Conservation (phyloP, 805 yeast species). For the Candida xiaguanensis region DNA sequence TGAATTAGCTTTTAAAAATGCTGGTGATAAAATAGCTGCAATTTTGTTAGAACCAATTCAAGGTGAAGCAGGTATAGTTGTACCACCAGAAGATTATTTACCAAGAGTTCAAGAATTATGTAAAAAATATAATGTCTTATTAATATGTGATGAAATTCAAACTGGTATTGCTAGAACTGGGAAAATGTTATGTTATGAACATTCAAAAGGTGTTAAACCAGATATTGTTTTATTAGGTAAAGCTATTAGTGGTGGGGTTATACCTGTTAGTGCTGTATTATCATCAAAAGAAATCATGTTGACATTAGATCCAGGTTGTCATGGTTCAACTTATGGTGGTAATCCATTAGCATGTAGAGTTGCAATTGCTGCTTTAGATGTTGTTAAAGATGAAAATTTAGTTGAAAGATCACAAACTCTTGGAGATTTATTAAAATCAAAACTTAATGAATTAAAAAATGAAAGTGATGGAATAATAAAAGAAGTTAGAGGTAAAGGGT, state of each 20-base stretch:
- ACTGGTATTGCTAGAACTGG: conserved; percentile 98
- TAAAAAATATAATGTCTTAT: conserved; percentile 76
- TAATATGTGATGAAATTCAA: conserved; percentile 96
- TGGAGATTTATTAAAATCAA: conserved; percentile 65
- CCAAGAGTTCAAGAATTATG: conserved; percentile 69
- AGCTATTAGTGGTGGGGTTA: conserved; percentile 92
- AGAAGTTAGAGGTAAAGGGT: conserved; percentile 79
- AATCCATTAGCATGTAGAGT: conserved; percentile 92
- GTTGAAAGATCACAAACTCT: conserved; percentile 71
- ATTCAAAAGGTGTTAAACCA: conserved; percentile 73
- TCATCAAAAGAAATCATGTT: conserved; percentile 89
- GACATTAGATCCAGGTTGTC: conserved; percentile 89
- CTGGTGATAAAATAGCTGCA: conserved; percentile 90
- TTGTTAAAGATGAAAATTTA: conserved; percentile 81
- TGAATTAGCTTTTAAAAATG: conserved; percentile 71
- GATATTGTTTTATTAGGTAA: conserved; percentile 89
- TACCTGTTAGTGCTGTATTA: conserved; percentile 88
- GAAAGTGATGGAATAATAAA: conserved; percentile 52
- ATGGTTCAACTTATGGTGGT: conserved; percentile 98
- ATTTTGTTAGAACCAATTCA: conserved; percentile 92
- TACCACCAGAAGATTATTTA: conserved; percentile 82
- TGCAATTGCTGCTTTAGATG: conserved; percentile 89
- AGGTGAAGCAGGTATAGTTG: conserved; percentile 98
- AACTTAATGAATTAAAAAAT: conserved; percentile 50
- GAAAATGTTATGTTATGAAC: conserved; percentile 87